These are phyloP conservation scores for Atractiella rhizophila DNA, from an alignment of 768 basidiomycete genomes.

Conservation along the genomic window DNA sequence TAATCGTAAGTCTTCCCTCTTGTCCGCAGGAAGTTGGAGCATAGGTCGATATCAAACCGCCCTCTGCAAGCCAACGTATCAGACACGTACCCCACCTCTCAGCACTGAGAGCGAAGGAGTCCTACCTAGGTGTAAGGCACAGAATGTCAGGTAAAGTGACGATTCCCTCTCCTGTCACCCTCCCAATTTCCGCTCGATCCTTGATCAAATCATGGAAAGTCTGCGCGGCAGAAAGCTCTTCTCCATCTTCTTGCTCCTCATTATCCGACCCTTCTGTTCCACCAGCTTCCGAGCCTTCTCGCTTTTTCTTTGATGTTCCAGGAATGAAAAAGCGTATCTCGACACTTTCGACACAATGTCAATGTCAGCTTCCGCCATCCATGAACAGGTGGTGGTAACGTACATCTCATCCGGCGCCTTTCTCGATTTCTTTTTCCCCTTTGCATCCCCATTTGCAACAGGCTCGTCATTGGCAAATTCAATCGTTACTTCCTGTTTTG, in stretches of 20 bases:
- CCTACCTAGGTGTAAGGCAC: slow-evolving; percentile 52
- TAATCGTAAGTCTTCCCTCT: slow-evolving; percentile 99
- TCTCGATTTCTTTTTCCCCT: slow-evolving; percentile 23
- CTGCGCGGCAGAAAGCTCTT: slow-evolving; percentile 72
- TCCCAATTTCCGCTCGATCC: slow-evolving; percentile 82
- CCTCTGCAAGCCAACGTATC: slow-evolving; percentile 31
- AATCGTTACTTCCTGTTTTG: slow-evolving; percentile 93
- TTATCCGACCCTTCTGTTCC: slow-evolving; percentile 42
- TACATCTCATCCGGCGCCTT: slow-evolving; percentile 49
- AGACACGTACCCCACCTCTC: neutral
- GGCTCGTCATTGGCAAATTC: slow-evolving; percentile 37
- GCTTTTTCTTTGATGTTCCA: slow-evolving; percentile 36
- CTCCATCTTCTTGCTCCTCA: slow-evolving; percentile 22
- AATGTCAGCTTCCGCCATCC: no score
- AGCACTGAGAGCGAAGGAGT: neutral
- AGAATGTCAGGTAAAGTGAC: slow-evolving; percentile 85
- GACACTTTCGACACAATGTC: no score
- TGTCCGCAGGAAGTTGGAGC: slow-evolving; percentile 69
- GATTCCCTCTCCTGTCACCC: slow-evolving; percentile 70
- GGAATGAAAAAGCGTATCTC: slow-evolving; percentile 95
- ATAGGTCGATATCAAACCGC: slow-evolving; percentile 95
- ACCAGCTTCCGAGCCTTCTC: slow-evolving; percentile 8
- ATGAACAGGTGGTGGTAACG: no score
- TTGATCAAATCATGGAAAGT: slow-evolving; percentile 90
- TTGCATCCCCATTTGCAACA: neutral